A percentile compares a stretch with the other conserved stretches of the same genome.
Conservation (phyloP, 306 rosid species). For the Rosa chinensis region DNA sequence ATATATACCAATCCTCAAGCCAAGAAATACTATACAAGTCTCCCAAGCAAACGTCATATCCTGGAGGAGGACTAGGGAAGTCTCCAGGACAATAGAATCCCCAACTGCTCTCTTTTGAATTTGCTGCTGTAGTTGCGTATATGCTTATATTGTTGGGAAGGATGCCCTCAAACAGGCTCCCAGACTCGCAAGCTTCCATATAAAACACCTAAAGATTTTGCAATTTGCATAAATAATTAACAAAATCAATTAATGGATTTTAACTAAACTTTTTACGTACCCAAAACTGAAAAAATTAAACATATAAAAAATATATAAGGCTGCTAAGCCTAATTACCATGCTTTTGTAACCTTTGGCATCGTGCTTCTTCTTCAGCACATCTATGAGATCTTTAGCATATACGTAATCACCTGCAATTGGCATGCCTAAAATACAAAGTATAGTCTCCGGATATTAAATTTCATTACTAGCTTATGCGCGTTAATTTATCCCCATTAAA, state of each 20-base stretch:
- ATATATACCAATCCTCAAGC: constrained; percentile 64
- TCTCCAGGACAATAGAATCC: constrained; percentile 47
- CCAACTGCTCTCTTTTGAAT: constrained; percentile 46
- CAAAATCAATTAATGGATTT: background rate
- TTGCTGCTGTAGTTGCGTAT: constrained; percentile 65
- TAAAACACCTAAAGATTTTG: constrained; percentile 48
- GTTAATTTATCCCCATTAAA: background rate
- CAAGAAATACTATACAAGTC: constrained; percentile 66
- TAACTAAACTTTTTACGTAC: background rate
- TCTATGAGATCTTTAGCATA: constrained; percentile 39
- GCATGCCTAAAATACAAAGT: constrained; percentile 42
- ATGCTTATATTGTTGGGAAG: constrained; percentile 49
- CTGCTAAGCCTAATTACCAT: constrained; percentile 33
- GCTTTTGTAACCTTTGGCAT: constrained; percentile 39
- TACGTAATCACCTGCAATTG: background rate
- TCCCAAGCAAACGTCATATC: constrained; percentile 56
- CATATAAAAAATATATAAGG: background rate
- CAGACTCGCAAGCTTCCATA: constrained; percentile 74
- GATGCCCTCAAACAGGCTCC: constrained; percentile 72
- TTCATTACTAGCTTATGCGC: background rate
- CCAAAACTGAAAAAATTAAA: background rate
- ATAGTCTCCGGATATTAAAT: background rate
- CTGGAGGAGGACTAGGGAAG: constrained; percentile 19
- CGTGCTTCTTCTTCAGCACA: constrained; percentile 53
- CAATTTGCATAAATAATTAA: background rate